Evolutionary conservation across 441 rosid species (phyloP).

Genomic region (Theobroma grandiflorum): DNA sequence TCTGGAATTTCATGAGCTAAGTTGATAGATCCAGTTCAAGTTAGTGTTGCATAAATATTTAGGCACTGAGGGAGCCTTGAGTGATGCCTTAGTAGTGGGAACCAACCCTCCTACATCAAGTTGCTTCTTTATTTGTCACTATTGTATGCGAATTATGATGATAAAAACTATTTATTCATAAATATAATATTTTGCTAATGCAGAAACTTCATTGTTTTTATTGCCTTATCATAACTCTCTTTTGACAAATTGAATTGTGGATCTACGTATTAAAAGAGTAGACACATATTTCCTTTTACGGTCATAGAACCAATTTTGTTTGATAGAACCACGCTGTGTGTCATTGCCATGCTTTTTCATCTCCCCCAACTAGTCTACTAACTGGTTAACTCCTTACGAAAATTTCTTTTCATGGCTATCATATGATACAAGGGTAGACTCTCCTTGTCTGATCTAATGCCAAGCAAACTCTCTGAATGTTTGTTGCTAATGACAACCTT

Average conservation of each 20-base stretch:
- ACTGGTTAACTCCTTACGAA: not conserved
- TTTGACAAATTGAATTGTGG: constrained; percentile 10
- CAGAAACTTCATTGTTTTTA: not conserved
- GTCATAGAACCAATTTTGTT: not conserved
- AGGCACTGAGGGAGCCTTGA: not conserved
- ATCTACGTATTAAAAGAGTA: not conserved
- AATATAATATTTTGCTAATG: not conserved
- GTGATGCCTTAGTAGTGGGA: not conserved
- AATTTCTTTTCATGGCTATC: not conserved
- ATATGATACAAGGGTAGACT: no score
- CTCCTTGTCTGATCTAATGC: not conserved
- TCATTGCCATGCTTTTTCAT: not conserved
- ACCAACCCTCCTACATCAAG: not conserved
- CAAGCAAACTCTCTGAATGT: not conserved
- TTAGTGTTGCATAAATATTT: not conserved
- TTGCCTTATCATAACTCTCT: not conserved
- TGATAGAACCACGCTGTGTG: not conserved
- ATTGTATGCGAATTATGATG: not conserved
- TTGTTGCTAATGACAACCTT: not conserved
- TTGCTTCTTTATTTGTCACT: not conserved
- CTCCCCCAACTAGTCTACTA: not conserved
- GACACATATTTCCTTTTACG: not conserved
- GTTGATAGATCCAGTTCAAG: not conserved
- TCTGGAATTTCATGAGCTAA: not conserved
- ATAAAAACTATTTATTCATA: not conserved